Conservation (phyloP, 352 stramenopile genomes). For the Blastocystis sp. region DNA sequence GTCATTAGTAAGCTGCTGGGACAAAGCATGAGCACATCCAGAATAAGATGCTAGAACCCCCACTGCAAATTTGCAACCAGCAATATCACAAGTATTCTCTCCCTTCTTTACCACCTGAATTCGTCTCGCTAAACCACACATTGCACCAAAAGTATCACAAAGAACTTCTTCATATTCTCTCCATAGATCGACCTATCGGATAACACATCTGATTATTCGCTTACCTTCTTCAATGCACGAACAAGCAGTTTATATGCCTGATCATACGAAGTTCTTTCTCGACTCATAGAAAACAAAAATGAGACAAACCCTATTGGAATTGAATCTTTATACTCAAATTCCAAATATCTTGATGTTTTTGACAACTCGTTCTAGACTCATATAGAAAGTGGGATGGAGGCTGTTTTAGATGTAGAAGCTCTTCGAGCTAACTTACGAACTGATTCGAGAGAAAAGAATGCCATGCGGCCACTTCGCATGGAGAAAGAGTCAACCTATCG, state of each 20-base stretch:
- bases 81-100: background rate
- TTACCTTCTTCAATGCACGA: slow-evolving; percentile 50
- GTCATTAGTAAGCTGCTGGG: background rate
- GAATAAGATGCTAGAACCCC: slow-evolving; percentile 2
- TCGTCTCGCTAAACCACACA: slow-evolving; percentile 18
- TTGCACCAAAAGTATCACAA: slow-evolving; percentile 29
- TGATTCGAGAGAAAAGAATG: slow-evolving; percentile 46
- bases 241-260: slow-evolving; percentile 23
- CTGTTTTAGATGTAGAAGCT: slow-evolving; percentile 31
- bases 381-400: slow-evolving; percentile 2
- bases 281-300: slow-evolving; percentile 8
- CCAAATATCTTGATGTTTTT: background rate
- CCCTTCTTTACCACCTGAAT: background rate
- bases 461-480: slow-evolving; percentile 18
- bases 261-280: background rate
- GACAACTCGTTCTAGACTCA: background rate
- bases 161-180: slow-evolving; percentile 37
- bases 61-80: background rate
- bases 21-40: background rate
- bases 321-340: background rate
- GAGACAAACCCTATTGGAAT: background rate
- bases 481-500: slow-evolving; percentile 57
- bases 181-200: slow-evolving; percentile 31
- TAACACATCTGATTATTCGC: background rate
- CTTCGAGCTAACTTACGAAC: slow-evolving; percentile 48